phyloP scores from a whole-genome alignment of 129 eudicot genomes.

The Deinandra increscens region DNA sequence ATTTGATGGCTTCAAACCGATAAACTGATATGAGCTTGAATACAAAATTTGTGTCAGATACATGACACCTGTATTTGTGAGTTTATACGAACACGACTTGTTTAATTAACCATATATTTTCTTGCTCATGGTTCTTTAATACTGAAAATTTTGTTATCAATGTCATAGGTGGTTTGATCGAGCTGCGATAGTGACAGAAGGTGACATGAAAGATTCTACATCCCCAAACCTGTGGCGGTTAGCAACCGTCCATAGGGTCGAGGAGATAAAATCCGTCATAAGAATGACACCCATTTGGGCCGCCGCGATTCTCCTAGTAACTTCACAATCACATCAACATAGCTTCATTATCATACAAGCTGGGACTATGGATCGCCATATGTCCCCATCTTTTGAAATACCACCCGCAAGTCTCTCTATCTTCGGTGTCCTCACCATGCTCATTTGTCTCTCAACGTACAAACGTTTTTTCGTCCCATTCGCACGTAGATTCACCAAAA shows the following conservation, averaged over 20 bases:
- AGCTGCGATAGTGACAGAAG: conserved; percentile 62
- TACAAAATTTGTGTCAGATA: not conserved
- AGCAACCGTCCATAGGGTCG: conserved; percentile 84
- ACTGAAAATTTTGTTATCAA: no score
- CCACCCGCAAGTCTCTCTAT: conserved; percentile 80
- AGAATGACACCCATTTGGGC: conserved; percentile 83
- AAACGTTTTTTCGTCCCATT: conserved; percentile 78
- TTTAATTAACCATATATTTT: not conserved
- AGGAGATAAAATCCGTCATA: conserved; percentile 75
- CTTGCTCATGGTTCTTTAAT: not conserved
- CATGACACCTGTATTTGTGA: not conserved
- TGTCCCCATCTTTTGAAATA: conserved; percentile 70
- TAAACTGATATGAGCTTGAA: not conserved
- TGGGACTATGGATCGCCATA: conserved; percentile 86
- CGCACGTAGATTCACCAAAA: conserved; percentile 56
- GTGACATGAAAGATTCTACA: conserved; percentile 43
- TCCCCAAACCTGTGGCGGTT: conserved; percentile 75
- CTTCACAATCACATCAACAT: conserved; percentile 60
- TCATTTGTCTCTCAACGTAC: conserved; percentile 54
- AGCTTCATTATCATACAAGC: conserved; percentile 85
- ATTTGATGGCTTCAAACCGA: no score
- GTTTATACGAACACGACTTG: not conserved
- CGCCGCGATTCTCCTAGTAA: conserved; percentile 56
- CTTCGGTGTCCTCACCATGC: conserved; percentile 57
- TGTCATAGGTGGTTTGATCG: conserved; percentile 73